Evolutionary conservation across 176 grass and related monocot species (phyloP), one percentile per base, ranked within the genome.

Genomic region (Ampelocalamus luodianensis): DNA sequence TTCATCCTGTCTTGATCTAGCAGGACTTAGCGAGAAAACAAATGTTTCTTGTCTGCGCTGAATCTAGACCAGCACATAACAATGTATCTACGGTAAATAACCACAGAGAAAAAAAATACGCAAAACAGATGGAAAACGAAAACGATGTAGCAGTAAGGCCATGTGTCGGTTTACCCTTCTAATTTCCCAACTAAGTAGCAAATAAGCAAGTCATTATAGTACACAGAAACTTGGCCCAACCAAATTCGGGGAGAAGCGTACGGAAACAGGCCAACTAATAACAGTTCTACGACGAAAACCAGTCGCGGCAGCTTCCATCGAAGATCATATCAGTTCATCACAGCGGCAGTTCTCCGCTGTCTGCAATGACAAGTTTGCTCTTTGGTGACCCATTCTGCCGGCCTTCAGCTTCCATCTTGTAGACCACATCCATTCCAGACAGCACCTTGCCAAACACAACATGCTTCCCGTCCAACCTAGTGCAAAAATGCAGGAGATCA

Each of bases 361-460:
- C 97, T 0, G 81, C 81, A 1, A 99, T 86, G 29, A 94, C 91
- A 53, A 96, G 84, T 39, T 94, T 92, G 78, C 84, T 91, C 89
- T 96, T 99, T 5, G 97, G 97, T 2, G 92, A 74, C 14, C 97
- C 97, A 22, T 54, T 91, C 87, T 99, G 97, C 20, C 5, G 22
- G 40, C 97, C 97, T 77, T 99, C 97, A 59, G 97, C 97, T 67
- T 99, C 97, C 4, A 99, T 63, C 86, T 99, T 99, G 91, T 99
- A 99, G 24, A 99, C 38, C 79, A 99, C 93, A 86, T 99, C 97
- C 97, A 99, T 99, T 51, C 97, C 97, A 18, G 97, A 99, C 5
- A 99, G 18, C 58, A 99, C 97, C 87, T 99, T 96, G 61, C 97
- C 97, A 37, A 99, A 99, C 55, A 99, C 97, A 10, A 99, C 97